A percentile compares a stretch with the other conserved stretches of the same genome.
Conservation (phyloP, 2,329 filamentous ascomycete genomes). For the Leptographium lundbergii region DNA sequence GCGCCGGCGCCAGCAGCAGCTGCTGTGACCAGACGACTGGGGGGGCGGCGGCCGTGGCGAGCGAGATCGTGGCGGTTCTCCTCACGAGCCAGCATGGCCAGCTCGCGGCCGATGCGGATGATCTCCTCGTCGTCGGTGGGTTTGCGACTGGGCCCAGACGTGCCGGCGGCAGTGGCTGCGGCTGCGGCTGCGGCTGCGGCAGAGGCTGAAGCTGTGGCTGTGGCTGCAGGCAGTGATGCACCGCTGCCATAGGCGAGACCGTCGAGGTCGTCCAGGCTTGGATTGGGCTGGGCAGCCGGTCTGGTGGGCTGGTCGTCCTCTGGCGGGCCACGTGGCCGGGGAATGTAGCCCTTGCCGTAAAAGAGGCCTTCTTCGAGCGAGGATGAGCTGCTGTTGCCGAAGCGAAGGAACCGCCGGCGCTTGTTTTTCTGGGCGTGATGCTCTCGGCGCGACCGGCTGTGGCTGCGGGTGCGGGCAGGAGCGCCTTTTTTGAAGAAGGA, state of each 20-base stretch:
- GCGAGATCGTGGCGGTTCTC: slow-evolving; percentile 38
- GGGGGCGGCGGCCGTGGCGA: slow-evolving; percentile 24
- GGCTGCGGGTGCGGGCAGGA: slow-evolving; percentile 4
- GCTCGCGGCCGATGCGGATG: slow-evolving; percentile 38
- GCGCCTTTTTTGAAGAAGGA: slow-evolving; percentile 19
- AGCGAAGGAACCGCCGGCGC: slow-evolving; percentile 32
- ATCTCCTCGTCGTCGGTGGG: slow-evolving; percentile 43
- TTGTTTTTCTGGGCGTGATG: slow-evolving; percentile 15
- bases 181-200: neutral
- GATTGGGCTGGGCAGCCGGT: neutral
- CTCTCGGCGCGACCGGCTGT: slow-evolving; percentile 7
- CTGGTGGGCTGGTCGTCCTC: neutral
- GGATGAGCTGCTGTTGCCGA: slow-evolving; percentile 39
- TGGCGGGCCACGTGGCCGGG: slow-evolving; percentile 10
- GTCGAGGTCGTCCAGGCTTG: neutral
- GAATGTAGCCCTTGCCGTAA: slow-evolving; percentile 37
- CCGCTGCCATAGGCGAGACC: neutral
- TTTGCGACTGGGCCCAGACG: slow-evolving; percentile 4
- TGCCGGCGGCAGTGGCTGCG: neutral
- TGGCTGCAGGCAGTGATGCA: too few species aligned
- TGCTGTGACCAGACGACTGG: slow-evolving; percentile 26
- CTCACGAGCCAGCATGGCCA: slow-evolving; percentile 37
- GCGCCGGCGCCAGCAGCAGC: slow-evolving; percentile 26
- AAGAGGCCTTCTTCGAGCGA: slow-evolving; percentile 43
- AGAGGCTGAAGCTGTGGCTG: neutral